A percentile compares a stretch with the other conserved stretches of the same genome.
These are phyloP conservation scores for Talaromyces amestolkiae DNA, from an alignment of 2,329 filamentous ascomycete genomes.

Conservation along the genomic window DNA sequence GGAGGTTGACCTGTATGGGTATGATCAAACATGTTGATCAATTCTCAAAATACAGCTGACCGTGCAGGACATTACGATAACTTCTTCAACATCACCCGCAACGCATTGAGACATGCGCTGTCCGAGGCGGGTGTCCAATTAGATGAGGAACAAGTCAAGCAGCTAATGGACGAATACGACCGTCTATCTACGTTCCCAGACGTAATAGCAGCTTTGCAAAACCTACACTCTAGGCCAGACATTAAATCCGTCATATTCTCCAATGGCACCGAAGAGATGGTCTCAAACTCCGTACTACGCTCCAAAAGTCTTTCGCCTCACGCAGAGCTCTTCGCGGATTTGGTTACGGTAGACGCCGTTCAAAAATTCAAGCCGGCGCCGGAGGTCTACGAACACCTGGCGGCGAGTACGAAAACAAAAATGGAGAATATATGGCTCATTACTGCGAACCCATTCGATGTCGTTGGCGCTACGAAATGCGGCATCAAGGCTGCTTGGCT, in stretches of 20 bases:
- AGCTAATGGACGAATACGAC: conserved; percentile 64
- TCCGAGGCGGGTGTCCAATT: conserved; percentile 55
- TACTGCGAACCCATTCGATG: conserved; percentile 71
- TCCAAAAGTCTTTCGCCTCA: conserved; percentile 57
- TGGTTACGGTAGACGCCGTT: conserved; percentile 62
- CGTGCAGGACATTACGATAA: conserved; percentile 58
- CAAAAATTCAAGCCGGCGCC: conserved; percentile 64
- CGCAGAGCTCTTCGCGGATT: conserved; percentile 49
- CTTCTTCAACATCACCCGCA: conserved; percentile 63
- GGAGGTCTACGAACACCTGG: conserved; percentile 61
- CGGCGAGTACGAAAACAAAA: conserved; percentile 49
- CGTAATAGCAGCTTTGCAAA: conserved; percentile 53
- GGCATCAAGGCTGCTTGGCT: conserved; percentile 68
- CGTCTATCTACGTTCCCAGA: conserved; percentile 64
- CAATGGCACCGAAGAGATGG: conserved; percentile 66
- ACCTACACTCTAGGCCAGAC: conserved; percentile 41
- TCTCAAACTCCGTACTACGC: conserved; percentile 57
- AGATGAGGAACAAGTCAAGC: conserved; percentile 42
- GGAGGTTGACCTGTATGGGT: conserved; percentile 75
- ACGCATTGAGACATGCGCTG: conserved; percentile 63
- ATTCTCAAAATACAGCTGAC: neutral
- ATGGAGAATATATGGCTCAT: conserved; percentile 64
- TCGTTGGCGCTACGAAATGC: conserved; percentile 60
- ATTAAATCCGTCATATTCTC: conserved; percentile 65
- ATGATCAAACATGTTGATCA: conserved; percentile 23